phyloP scores from a whole-genome alignment of 345 rosid species.

The Angophora floribunda region DNA sequence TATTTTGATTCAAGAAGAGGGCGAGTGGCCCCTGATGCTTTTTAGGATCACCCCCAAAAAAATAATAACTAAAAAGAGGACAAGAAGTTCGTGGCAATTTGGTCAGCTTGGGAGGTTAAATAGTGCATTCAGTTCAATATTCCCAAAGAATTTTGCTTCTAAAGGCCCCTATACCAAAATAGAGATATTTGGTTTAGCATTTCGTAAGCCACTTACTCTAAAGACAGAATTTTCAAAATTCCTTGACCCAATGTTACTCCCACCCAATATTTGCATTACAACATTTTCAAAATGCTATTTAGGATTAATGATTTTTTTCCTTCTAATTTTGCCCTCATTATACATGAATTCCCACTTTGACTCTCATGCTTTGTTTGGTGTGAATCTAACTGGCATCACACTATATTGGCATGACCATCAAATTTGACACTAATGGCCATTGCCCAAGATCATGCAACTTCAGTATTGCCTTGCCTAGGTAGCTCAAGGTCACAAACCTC shows the following conservation, averaged over 20 bases:
- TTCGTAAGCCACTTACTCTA: background rate
- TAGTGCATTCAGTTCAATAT: rapidly evolving
- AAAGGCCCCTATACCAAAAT: rapidly evolving
- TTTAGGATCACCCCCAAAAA: background rate
- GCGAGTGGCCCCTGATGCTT: background rate
- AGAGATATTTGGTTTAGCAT: background rate
- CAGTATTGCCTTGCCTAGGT: background rate
- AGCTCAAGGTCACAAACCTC: background rate
- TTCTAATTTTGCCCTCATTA: background rate
- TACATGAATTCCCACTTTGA: background rate
- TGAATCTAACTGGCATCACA: background rate
- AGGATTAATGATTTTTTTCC: background rate
- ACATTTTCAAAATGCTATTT: background rate
- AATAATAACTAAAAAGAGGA: background rate
- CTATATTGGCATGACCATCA: rapidly evolving
- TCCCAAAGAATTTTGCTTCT: background rate
- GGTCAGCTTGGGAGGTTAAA: background rate
- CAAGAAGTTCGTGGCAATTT: background rate
- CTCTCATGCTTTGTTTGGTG: rapidly evolving
- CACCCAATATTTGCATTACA: background rate
- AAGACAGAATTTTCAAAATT: background rate
- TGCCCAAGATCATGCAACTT: background rate
- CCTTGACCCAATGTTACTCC: background rate
- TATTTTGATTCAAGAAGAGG: background rate
- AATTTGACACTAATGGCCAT: background rate